Evolutionary conservation across 345 rosid genomes (phyloP).

Genomic region (Gossypium stocksii): DNA sequence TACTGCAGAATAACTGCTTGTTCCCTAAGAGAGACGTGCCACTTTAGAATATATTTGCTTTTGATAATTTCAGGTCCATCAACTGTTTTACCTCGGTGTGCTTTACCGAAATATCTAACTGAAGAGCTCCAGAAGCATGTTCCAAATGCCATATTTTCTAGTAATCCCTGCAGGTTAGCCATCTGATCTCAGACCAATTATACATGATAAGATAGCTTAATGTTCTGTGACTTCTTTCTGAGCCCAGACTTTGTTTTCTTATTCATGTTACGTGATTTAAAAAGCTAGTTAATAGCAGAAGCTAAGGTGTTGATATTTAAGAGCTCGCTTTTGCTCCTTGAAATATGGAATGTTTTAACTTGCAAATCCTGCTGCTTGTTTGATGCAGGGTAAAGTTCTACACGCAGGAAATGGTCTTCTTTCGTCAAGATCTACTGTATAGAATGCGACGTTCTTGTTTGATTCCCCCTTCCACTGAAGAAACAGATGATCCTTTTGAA

Average conservation of each 20-base stretch:
- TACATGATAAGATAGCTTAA: slow-evolving; percentile 9
- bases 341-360: background rate
- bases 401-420: slow-evolving; percentile 88
- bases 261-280: background rate
- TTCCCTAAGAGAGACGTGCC: slow-evolving; percentile 2
- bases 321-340: background rate
- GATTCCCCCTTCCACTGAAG: slow-evolving; percentile 78
- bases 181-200: background rate
- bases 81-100: slow-evolving; percentile 67
- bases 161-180: slow-evolving; percentile 93
- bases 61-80: slow-evolving; percentile 70
- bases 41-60: slow-evolving; percentile 9
- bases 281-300: background rate
- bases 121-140: slow-evolving; percentile 63
- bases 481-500: slow-evolving; percentile 73
- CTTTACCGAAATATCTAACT: slow-evolving; percentile 69
- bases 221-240: background rate
- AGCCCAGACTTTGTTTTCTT: background rate
- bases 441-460: slow-evolving; percentile 91
- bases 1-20: background rate
- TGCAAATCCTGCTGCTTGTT: slow-evolving; percentile 10
- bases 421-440: slow-evolving; percentile 80
- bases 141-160: slow-evolving; percentile 79
- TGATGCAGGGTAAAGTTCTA: slow-evolving; percentile 74
- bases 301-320: background rate